Evolutionary conservation across 2,329 filamentous ascomycete species (phyloP).

Genomic region (Fusarium continuum): DNA sequence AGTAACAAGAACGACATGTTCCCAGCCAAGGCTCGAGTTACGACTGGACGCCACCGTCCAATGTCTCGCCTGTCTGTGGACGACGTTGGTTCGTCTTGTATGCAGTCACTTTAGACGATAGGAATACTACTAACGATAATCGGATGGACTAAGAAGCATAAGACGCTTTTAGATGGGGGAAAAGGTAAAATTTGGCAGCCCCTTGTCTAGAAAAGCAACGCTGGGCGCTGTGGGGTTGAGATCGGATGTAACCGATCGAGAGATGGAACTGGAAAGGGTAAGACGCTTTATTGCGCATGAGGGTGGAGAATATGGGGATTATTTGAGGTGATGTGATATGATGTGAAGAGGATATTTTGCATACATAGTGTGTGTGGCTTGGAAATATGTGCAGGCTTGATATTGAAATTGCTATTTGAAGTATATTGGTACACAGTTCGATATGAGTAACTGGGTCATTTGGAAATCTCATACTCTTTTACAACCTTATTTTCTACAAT

Average conservation of each 20-base stretch:
- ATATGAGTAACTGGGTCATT: not conserved
- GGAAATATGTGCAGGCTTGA: not conserved
- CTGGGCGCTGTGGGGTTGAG: not conserved
- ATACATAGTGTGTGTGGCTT: not conserved
- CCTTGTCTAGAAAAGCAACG: not conserved
- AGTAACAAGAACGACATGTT: not conserved
- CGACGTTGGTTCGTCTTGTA: not conserved
- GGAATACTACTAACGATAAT: not conserved
- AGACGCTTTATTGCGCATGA: not conserved
- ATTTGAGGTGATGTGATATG: not conserved
- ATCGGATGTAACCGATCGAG: slow-evolving; percentile 26
- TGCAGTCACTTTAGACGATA: slow-evolving; percentile 4
- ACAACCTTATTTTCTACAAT: too few species aligned
- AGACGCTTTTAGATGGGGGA: not conserved
- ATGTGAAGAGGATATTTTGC: not conserved
- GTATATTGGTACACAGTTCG: not conserved
- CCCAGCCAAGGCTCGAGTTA: slow-evolving; percentile 21
- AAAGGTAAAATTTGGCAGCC: not conserved
- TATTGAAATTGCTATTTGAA: not conserved
- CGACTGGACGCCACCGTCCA: slow-evolving; percentile 32
- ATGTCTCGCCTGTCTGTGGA: slow-evolving; percentile 32
- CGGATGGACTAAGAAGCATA: not conserved
- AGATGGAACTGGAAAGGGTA: not conserved
- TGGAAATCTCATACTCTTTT: not conserved
- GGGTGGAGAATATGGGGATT: not conserved